Evolutionary conservation across 345 rosid species (phyloP), one percentile per base, ranked within the genome.

Genomic region (Euphorbia pulcherrima): DNA sequence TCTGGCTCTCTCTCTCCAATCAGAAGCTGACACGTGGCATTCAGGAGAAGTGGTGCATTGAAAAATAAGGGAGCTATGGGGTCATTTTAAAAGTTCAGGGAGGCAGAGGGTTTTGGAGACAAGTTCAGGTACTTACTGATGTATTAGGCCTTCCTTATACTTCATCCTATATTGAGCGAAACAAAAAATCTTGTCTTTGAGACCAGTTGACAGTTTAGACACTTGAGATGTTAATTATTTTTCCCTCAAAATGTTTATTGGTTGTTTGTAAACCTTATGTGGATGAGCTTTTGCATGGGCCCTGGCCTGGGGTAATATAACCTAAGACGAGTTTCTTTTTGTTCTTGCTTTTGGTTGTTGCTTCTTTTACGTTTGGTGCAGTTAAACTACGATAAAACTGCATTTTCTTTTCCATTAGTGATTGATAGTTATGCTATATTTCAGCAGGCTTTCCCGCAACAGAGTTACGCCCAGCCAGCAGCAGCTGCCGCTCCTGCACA

Each of bases 401-500:
- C 14, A 2, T 6, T n/a, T 0, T 27, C 1, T 60, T 24, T 23
- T 52, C 52, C 66, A 21, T n/a, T 5, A 55, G 40, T 29, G 59
- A 63, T 53, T 82, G 44, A 71, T 75, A 18, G 54, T 67, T 14
- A 40, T 27, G 60, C 20, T 48, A 51, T 27, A 29, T 70, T 50
- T 71, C 75, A 69, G 80, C 74, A 70, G 70, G 68, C 80, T 28
- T 78, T 77, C 60, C 86, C 88, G 13, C 83, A 88, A 54, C 97
- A 88, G 60, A 81, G 81, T 60, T 85, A 87, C 7, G 92, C 75
- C 0, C 89, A 88, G 57, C 96, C 91, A 6, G 87, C 81, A 20
- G 80, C 78, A 1, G 65, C 84, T 2, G 73, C 85, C 11, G 73
- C 84, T 8, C 85, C 89, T 3, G 74, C 78, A 0, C 93, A 83